Evolutionary conservation across 495 filamentous ascomycete species (phyloP).

Genomic region (Podospora conica): DNA sequence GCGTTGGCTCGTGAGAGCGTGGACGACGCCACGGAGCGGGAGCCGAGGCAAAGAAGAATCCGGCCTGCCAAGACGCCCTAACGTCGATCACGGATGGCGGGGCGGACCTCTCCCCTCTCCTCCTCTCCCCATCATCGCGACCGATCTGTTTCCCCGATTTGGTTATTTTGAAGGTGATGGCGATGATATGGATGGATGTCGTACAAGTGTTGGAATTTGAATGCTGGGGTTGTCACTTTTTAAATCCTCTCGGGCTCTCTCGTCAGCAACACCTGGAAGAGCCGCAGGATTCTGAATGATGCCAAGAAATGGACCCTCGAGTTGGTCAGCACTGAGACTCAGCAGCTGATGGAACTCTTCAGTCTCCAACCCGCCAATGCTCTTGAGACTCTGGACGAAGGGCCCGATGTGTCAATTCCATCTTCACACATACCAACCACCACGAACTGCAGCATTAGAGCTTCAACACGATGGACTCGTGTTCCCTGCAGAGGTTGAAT

Average conservation of each 20-base stretch:
- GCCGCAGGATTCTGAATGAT: too few relatives aligned
- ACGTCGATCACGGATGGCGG: background rate
- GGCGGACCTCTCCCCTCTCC: background rate
- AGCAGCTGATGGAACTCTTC: too few relatives aligned
- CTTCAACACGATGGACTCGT: background rate
- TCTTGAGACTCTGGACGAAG: background rate
- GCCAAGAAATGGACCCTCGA: background rate
- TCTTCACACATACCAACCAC: background rate
- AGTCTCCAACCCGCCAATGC: background rate
- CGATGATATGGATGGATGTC: background rate
- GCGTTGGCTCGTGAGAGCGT: background rate
- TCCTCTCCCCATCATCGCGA: background rate
- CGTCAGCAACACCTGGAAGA: too few relatives aligned
- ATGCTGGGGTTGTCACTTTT: too few relatives aligned
- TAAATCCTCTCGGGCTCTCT: too few relatives aligned
- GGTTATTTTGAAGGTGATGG: background rate
- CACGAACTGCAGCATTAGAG: background rate
- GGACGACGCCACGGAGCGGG: background rate
- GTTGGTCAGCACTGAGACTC: too few relatives aligned
- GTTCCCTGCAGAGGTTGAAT: too few relatives aligned
- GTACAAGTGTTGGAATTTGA: background rate
- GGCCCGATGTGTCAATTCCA: background rate
- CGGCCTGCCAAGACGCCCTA: background rate
- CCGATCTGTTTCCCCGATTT: background rate
- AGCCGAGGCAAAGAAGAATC: background rate